These are phyloP conservation scores for Mycena chlorophos DNA, from an alignment of 768 basidiomycete genomes.

Conservation along the genomic window DNA sequence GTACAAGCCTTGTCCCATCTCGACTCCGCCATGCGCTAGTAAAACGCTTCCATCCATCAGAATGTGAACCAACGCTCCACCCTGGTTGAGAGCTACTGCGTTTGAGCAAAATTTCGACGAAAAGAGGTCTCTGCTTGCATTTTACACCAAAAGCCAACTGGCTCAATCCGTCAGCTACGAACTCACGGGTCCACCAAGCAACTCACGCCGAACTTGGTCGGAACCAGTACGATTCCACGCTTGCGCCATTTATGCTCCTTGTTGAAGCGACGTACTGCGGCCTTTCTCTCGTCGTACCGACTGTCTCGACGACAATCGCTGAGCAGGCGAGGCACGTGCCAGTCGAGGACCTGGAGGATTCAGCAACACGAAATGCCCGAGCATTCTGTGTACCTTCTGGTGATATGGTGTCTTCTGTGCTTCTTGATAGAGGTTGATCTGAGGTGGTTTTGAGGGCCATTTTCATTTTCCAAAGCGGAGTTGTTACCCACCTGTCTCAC, in stretches of 20 bases:
- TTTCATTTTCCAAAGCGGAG: background rate
- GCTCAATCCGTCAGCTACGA: background rate
- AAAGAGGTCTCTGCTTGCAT: background rate
- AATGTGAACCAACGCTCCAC: conserved; percentile 18
- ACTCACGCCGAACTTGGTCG: conserved; percentile 23
- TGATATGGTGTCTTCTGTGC: conserved; percentile 23
- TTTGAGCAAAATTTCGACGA: background rate
- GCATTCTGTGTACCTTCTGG: no score
- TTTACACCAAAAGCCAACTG: conserved; percentile 23
- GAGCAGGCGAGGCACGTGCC: conserved; percentile 21
- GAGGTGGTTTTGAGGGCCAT: background rate
- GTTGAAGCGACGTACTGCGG: conserved; percentile 20
- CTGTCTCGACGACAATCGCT: conserved; percentile 21
- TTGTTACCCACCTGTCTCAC: conserved; percentile 19
- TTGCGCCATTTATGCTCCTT: conserved; percentile 25
- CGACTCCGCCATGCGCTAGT: conserved; percentile 22
- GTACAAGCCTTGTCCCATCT: conserved; percentile 25
- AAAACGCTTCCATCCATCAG: conserved; percentile 25
- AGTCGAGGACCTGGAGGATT: conserved; percentile 23
- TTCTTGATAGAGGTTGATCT: conserved; percentile 24
- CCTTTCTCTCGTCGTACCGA: conserved; percentile 18
- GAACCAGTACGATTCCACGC: conserved; percentile 20
- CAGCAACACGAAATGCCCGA: no score
- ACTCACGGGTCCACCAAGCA: background rate
- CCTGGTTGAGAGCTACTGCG: conserved; percentile 20